phyloP scores from a whole-genome alignment of 2,329 filamentous ascomycete species.

The Hymenoscyphus albidus region DNA sequence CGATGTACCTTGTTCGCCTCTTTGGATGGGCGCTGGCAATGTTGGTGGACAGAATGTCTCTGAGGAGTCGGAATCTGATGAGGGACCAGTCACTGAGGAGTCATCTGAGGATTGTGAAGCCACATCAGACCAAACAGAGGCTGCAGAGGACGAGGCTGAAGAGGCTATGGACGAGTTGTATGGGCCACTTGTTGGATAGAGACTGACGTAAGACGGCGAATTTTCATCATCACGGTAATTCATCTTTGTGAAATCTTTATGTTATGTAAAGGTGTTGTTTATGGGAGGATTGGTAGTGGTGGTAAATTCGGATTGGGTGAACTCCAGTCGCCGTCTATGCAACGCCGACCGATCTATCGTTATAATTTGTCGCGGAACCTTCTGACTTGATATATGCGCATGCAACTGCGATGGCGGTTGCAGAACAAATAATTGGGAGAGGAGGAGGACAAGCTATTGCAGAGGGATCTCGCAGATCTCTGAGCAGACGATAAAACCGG shows the following conservation, averaged over 20 bases:
- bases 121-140: conserved; percentile 73
- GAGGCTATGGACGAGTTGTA: conserved; percentile 70
- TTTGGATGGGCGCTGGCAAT: conserved; percentile 33
- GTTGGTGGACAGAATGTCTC: conserved; percentile 41
- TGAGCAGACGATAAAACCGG: conserved; percentile 56
- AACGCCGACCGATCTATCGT: conserved; percentile 48
- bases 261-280: conserved; percentile 22
- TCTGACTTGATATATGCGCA: conserved; percentile 41
- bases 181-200: conserved; percentile 47
- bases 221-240: conserved; percentile 47
- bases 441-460: conserved; percentile 40
- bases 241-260: conserved; percentile 50
- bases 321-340: conserved; percentile 55
- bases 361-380: conserved; percentile 39
- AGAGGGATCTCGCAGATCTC: conserved; percentile 38
- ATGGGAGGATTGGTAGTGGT: conserved; percentile 6
- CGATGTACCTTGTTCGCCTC: conserved; percentile 33
- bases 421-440: conserved; percentile 44
- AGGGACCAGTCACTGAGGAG: conserved; percentile 59
- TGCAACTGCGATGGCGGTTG: conserved; percentile 29
- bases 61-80: conserved; percentile 45
- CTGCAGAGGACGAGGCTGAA: conserved; percentile 70
- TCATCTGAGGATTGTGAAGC: conserved; percentile 68
- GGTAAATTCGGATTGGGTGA: conserved; percentile 13
- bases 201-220: conserved; percentile 49